Evolutionary conservation across 176 grass and related monocot genomes (phyloP), one percentile per base, ranked within the genome.

Genomic region (Phragmites australis): DNA sequence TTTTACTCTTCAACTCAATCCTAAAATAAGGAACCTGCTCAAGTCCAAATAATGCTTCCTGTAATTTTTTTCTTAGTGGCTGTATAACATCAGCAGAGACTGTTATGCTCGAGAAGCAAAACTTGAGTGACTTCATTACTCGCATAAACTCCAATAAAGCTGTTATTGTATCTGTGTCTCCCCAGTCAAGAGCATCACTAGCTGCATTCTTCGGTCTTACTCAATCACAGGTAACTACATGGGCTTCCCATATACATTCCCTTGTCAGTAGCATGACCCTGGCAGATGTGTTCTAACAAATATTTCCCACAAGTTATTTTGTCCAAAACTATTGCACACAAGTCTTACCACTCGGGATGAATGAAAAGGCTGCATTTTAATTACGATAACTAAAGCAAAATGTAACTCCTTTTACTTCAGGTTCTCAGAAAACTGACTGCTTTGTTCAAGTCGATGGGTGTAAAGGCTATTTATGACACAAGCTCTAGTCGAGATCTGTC

Each of bases 71-170:
- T 87, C 65, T 83, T 81, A 98, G 96, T 89, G 96, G 96, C 22
- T 98, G 96, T 56, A 83, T 98, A 75, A 94, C 96, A 63, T 98
- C 96, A 46, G 96, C 96, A 71, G 96, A 98, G 74, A 98, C 92
- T 2, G 78, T 98, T 77, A 98, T 98, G 96, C 96, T 98, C 17
- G 96, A 98, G 92, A 98, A 98, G 55, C 96, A 98, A 90, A 95
- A 88, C 78, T 75, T 98, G 84, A 83, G 82, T 81, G 96, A 94
- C 77, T 93, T 98, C 67, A 40, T 98, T 72, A 74, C 75, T 76
- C 90, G 84, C 45, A 80, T 88, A 58, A 91, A 92, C 76, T 91
- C 90, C 27, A 74, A 57, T 23, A 87, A 98, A 82, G 54, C 72
- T 29, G 88, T 94, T 49, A 86, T 98, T 75, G 84, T 98, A 79